Base-by-base conservation (phyloP, 2,329 filamentous ascomycete genomes). In the Beauveria brongniartii region DNA sequence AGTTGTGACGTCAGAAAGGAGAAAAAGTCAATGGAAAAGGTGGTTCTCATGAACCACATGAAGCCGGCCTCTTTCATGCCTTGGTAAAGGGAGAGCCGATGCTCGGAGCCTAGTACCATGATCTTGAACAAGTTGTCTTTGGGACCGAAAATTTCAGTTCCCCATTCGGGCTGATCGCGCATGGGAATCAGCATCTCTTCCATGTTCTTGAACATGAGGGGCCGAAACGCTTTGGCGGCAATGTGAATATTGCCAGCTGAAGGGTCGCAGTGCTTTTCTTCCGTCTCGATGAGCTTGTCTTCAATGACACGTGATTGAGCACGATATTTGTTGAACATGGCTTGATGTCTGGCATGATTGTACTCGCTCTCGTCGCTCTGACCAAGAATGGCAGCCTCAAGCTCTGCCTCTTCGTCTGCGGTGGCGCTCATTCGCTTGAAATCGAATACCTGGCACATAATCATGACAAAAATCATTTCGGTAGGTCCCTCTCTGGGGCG, bases 381-480 rank as follows among this genome's bases (percentile, higher is more conserved):
- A 18, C 78, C 74, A 58, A 84, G 68, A 22, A 83, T 71, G 20
- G 82, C 75, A 10, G 75, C 71, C 63, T 85, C 82, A 28, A 84
- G 72, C 14, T 80, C 77, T 18, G 73, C 69, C 10, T 70, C 68
- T 14, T 70, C 68, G 34, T 78, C 77, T 5, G 78, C 75, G 2
- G 72, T 73, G 28, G 56, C 63, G 55, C 63, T 65, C 40, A 43
- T 61, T 30, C 63, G 65, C 20, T 77, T 72, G 62, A 82, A 80
- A 40, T 75, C 76, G 48, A 77, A 77, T 3, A 85, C 73, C 53
- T 80, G 78, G 69, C 78, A 80, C 5, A 75, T 72, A 10, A 84
- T 70, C 37, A 85, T 66, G 63, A 78, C 77, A 63, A 84, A 83
- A 1, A 81, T 80, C 83, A 86, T 86, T 63, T 86, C 83, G 0